Conservation (phyloP, 2,329 filamentous ascomycete species). For the Pseudogymnoascus sp. region DNA sequence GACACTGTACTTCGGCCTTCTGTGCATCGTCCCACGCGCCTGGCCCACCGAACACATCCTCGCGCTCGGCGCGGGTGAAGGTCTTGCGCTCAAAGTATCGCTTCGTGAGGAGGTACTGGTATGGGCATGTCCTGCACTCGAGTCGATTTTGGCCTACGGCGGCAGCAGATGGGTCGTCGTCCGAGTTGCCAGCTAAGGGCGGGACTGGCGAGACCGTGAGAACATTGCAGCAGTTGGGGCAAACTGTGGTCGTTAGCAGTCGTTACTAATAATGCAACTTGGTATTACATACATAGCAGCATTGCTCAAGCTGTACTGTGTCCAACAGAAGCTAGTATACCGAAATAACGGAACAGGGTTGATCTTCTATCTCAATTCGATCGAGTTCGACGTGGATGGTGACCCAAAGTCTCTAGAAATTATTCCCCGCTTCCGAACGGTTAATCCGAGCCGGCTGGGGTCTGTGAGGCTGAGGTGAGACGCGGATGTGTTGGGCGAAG, state of each 20-base stretch:
- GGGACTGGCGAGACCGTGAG: conserved; percentile 58
- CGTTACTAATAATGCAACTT: conserved; percentile 10
- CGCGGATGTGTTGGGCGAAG: conserved; percentile 3
- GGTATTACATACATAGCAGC: conserved; percentile 55
- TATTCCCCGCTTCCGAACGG: conserved; percentile 8
- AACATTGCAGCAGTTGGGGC: conserved; percentile 77
- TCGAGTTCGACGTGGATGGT: neutral
- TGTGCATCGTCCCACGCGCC: conserved; percentile 89
- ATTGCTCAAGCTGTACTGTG: conserved; percentile 36
- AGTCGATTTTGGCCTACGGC: conserved; percentile 63
- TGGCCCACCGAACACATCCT: conserved; percentile 83
- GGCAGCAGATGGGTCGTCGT: conserved; percentile 23
- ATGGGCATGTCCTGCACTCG: conserved; percentile 92
- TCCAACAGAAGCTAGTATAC: neutral
- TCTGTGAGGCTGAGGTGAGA: conserved; percentile 8
- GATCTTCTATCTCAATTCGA: neutral
- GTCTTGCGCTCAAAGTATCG: conserved; percentile 71
- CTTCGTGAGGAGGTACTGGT: conserved; percentile 75
- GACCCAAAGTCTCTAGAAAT: neutral
- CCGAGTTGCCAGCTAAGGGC: conserved; percentile 32
- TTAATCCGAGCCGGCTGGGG: conserved; percentile 1
- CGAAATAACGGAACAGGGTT: neutral
- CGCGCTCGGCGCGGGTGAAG: conserved; percentile 80
- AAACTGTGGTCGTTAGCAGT: conserved; percentile 49
- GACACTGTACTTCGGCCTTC: conserved; percentile 76